Conservation (phyloP, 139 green algal species). For the Coccomyxa sp. region DNA sequence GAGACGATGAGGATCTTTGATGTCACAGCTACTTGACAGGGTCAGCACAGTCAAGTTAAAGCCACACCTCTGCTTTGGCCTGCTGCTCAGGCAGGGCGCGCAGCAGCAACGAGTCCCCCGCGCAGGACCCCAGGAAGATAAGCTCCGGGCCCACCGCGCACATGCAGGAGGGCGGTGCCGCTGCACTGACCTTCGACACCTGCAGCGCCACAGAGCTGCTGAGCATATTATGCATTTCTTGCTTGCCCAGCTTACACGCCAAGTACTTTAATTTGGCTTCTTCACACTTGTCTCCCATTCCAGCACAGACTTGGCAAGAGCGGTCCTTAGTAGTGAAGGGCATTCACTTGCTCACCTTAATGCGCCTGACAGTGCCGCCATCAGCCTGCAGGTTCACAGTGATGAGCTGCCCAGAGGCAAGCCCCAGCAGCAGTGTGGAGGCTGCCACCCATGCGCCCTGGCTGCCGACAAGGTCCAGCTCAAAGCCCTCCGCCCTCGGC, state of each 20-base stretch:
- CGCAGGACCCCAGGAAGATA: slow-evolving; percentile 79
- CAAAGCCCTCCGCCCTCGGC: slow-evolving; percentile 22
- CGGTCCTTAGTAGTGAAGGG: not conserved
- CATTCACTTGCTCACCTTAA: slow-evolving; percentile 10
- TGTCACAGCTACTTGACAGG: too few relatives aligned
- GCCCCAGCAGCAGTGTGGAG: slow-evolving; percentile 40
- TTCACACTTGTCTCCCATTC: too few relatives aligned
- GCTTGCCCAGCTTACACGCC: too few relatives aligned
- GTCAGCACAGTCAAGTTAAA: too few relatives aligned
- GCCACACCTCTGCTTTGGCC: too few relatives aligned
- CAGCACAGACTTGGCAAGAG: not conserved
- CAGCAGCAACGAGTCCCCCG: slow-evolving; percentile 83
- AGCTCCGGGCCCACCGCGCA: slow-evolving; percentile 32
- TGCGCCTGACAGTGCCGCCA: slow-evolving; percentile 12
- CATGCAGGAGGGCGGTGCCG: slow-evolving; percentile 32
- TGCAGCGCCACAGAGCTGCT: too few relatives aligned
- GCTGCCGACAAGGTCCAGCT: slow-evolving; percentile 27
- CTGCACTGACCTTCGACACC: slow-evolving; percentile 32
- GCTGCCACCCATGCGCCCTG: slow-evolving; percentile 27
- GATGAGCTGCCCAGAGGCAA: slow-evolving; percentile 59
- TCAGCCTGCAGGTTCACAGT: slow-evolving; percentile 43
- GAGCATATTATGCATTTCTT: too few relatives aligned
- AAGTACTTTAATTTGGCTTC: too few relatives aligned
- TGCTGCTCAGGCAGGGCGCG: not conserved
- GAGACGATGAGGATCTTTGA: too few relatives aligned